Conservation (phyloP, 2,329 filamentous ascomycete genomes). For the Coniochaeta hoffmannii region DNA sequence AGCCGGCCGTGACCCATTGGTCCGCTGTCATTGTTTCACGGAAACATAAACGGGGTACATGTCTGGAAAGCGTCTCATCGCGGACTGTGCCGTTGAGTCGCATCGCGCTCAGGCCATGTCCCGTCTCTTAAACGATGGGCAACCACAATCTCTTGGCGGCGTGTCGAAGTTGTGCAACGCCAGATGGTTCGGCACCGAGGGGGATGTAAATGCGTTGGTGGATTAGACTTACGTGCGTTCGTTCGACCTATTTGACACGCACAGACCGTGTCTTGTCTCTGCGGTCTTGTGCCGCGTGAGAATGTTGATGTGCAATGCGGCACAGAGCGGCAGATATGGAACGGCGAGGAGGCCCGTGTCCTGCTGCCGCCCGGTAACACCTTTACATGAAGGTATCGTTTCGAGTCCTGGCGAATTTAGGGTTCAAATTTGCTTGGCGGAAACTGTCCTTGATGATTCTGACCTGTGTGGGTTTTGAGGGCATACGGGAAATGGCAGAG, state of each 20-base stretch:
- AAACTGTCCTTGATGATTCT: not conserved
- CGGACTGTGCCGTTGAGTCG: not conserved
- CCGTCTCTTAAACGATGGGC: not conserved
- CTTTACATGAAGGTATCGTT: not conserved
- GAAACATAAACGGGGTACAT: slow-evolving; percentile 1
- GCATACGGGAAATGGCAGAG: no score
- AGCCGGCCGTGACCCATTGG: not conserved
- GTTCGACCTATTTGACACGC: not conserved
- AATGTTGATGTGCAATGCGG: not conserved
- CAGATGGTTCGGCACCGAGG: not conserved
- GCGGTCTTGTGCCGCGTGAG: not conserved
- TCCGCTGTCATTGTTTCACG: not conserved
- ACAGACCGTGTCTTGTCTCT: not conserved
- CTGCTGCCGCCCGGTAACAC: not conserved
- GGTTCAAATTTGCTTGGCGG: not conserved
- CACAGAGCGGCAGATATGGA: not conserved
- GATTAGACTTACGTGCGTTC: not conserved
- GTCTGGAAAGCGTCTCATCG: not conserved
- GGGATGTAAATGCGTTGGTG: not conserved
- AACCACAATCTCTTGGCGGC: not conserved
- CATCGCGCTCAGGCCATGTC: not conserved
- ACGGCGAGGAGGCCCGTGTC: not conserved
- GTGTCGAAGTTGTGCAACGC: not conserved
- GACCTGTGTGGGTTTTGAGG: no score
- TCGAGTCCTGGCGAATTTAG: not conserved